Conservation (phyloP, 83 land plant genomes). For the Diphasiastrum complanatum region DNA sequence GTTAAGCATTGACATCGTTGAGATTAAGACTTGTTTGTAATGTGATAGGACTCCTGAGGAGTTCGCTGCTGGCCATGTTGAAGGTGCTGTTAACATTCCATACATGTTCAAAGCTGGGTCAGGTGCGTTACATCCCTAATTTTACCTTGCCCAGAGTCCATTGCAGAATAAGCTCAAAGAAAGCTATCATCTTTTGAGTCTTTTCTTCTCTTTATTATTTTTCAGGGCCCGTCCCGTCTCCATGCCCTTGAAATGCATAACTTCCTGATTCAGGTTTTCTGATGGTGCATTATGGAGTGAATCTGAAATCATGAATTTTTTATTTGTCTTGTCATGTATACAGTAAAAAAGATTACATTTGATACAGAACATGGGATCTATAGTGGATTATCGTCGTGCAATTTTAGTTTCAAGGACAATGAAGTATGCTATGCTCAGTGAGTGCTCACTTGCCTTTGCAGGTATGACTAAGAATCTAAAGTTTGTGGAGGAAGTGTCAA, state of each 20-base stretch:
- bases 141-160: too few species aligned
- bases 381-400: constrained; percentile 1
- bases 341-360: too few species aligned
- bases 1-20: too few species aligned
- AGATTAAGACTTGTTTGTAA: too few species aligned
- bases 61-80: constrained; percentile 57
- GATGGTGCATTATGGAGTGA: too few species aligned
- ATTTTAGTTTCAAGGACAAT: not conserved
- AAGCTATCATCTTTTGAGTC: not conserved
- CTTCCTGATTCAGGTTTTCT: too few species aligned
- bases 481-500: constrained; percentile 47
- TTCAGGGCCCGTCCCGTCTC: too few species aligned
- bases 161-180: not conserved
- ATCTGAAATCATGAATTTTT: too few species aligned
- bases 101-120: constrained; percentile 55
- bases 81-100: constrained; percentile 56
- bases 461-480: constrained; percentile 59
- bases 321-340: too few species aligned
- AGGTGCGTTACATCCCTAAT: constrained; percentile 42
- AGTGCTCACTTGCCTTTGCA: constrained; percentile 12
- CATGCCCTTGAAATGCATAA: too few species aligned
- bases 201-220: not conserved
- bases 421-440: not conserved
- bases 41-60: constrained; percentile 66
- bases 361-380: too few species aligned